Evolutionary conservation across 345 rosid species (phyloP), one percentile per base, ranked within the genome.

Genomic region (Limnanthes douglasii): DNA sequence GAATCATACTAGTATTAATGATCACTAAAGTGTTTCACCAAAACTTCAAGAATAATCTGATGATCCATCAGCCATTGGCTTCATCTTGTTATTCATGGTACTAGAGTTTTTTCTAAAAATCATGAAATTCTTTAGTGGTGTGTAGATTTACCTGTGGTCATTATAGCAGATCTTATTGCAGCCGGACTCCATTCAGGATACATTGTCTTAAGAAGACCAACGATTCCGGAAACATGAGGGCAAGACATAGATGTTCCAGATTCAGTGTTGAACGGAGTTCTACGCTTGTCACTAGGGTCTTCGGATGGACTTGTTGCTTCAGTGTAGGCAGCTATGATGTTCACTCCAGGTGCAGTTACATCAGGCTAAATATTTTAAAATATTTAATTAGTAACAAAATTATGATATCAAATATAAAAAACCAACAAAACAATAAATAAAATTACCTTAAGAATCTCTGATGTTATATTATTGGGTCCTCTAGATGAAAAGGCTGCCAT

Each of bases 221-320:
- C 86, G 30, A 76, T 46, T 12, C 93, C 93, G 2, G 96, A 62
- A 46, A 85, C 52, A 54, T 79, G 96, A 52, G 93, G 93, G 50
- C 93, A 75, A 2, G 93, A 79, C 96, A 79, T 85, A 5, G 93
- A 80, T 15, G 96, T 85, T 42, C 96, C 95, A 0, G 93, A 76
- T n/a, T 37, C 22, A 3, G 64, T 59, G 52, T 66, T 69, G 53
- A 45, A 85, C 29, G 52, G 51, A 39, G 62, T 53, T 17, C 81
- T 56, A 1, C 93, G 76, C 29, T 54, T 45, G 54, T 84, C 85
- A 30, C 34, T 64, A 28, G 21, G 60, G 21, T 54, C 21, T 17
- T 57, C 48, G 13, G 85, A 70, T 11, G 86, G 93, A 28, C 73
- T 59, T 31, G 2, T 21, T 18, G 73, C 84, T 63, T 43, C 72